Conservation (phyloP, 23 red algal species). For the Cyanidiococcus yangmingshanensis region DNA sequence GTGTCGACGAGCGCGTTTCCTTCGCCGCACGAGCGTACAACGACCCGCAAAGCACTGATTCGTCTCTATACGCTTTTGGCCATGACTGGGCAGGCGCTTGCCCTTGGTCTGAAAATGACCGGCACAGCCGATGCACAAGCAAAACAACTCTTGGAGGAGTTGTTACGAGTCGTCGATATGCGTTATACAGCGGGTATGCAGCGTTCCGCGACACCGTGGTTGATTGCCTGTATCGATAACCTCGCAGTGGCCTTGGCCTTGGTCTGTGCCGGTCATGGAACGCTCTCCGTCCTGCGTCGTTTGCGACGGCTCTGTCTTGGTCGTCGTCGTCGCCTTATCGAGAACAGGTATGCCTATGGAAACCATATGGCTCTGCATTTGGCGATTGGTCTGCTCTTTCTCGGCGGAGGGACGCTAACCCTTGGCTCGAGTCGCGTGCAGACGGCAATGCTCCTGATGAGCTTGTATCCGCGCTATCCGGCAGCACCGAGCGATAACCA, state of each 20-base stretch:
- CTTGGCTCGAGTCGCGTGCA: conserved; percentile 43
- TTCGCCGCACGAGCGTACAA: too few relatives aligned
- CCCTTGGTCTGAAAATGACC: conserved; percentile 51
- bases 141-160: conserved; percentile 13
- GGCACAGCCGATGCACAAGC: conserved; percentile 34
- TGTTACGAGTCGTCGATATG: conserved; percentile 1
- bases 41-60: neutral
- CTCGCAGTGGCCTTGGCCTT: conserved; percentile 42
- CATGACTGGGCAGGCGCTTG: conserved; percentile 42
- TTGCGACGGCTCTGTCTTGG: conserved; percentile 46
- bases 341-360: conserved; percentile 30
- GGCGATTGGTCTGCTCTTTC: conserved; percentile 80
- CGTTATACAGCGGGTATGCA: neutral
- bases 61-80: conserved; percentile 42
- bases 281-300: conserved; percentile 38
- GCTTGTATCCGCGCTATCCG: conserved; percentile 71
- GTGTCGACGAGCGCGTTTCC: neutral
- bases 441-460: conserved; percentile 58
- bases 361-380: conserved; percentile 50
- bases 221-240: conserved; percentile 42
- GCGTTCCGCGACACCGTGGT: neutral
- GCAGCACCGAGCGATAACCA: conserved; percentile 61
- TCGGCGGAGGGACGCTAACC: conserved; percentile 67
- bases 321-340: neutral
- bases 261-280: conserved; percentile 52